Percentiles rank a stretch among this genome's conserved stretches.
Conservation (phyloP, 192 early-diverging fungal species). For the Coemansia sp. region DNA sequence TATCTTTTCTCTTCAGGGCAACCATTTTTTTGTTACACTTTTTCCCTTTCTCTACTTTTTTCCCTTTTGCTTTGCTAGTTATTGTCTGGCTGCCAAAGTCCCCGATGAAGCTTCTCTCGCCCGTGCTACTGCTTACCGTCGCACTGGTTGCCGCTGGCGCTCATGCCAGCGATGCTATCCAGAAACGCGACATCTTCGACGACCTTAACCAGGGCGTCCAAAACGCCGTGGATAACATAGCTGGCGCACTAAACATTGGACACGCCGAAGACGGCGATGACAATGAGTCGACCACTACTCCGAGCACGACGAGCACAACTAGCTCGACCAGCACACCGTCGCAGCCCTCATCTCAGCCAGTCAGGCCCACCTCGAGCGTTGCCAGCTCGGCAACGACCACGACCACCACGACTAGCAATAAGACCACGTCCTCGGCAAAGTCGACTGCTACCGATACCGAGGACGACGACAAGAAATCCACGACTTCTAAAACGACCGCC, state of each 20-base stretch:
- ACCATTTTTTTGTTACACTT: background rate
- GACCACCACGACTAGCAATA: background rate
- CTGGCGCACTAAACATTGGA: background rate
- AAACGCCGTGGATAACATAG: background rate
- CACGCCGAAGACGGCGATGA: background rate
- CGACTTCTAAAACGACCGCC: background rate
- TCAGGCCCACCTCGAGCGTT: constrained; percentile 1
- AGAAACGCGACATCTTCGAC: constrained; percentile 10
- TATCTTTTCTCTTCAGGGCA: background rate
- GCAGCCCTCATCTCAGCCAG: background rate
- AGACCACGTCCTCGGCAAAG: background rate
- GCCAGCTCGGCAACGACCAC: background rate
- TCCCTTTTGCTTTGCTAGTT: background rate
- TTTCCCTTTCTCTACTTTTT: background rate
- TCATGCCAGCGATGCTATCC: constrained; percentile 1
- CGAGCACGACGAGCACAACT: background rate
- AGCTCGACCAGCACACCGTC: background rate
- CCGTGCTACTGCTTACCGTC: background rate
- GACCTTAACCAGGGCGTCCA: constrained; percentile 1
- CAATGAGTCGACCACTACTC: background rate
- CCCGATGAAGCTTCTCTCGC: constrained; percentile 4
- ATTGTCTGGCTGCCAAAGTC: background rate
- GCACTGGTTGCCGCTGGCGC: background rate
- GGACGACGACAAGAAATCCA: background rate
- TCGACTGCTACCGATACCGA: background rate